Percentiles rank a stretch among this genome's conserved stretches.
phyloP scores from a whole-genome alignment of 2,329 filamentous ascomycete species.

The Sarocladium strictum region DNA sequence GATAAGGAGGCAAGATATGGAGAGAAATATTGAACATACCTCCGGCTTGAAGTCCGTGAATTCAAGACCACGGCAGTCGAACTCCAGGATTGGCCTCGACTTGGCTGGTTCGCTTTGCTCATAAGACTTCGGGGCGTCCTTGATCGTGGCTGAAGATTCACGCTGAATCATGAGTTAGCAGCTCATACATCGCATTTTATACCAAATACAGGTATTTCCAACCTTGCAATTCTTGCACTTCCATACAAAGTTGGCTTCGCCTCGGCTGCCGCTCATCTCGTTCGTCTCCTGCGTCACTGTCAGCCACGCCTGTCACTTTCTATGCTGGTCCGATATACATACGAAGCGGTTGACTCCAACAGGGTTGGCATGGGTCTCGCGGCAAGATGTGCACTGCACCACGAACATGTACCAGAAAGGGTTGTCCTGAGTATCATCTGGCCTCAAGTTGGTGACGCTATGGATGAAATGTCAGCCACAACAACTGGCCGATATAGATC shows the following conservation, averaged over 20 bases:
- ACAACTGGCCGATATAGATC: background rate
- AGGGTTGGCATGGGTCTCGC: conserved; percentile 82
- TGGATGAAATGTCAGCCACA: background rate
- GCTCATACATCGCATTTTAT: background rate
- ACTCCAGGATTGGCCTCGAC: conserved; percentile 72
- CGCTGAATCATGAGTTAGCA: conserved; percentile 40
- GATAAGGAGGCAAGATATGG: no score
- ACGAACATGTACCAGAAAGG: conserved; percentile 98
- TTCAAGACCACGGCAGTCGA: conserved; percentile 91
- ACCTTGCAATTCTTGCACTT: conserved; percentile 98
- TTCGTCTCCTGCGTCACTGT: conserved; percentile 64
- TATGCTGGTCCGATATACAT: conserved; percentile 27
- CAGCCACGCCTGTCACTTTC: background rate
- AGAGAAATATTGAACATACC: conserved; percentile 41
- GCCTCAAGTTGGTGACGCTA: conserved; percentile 86
- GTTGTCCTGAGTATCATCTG: conserved; percentile 70
- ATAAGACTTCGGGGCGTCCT: conserved; percentile 66
- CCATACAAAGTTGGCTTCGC: conserved; percentile 99
- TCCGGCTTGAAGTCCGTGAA: conserved; percentile 89
- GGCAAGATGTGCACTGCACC: conserved; percentile 96
- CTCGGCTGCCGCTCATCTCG: conserved; percentile 86
- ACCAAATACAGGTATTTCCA: conserved; percentile 16
- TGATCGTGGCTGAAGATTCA: conserved; percentile 82
- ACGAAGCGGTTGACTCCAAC: conserved; percentile 87
- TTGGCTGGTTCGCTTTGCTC: conserved; percentile 66